Evolutionary conservation across 2,329 filamentous ascomycete species (phyloP), one percentile per base, ranked within the genome.

Genomic region (Coccinonectria pachysandricola): DNA sequence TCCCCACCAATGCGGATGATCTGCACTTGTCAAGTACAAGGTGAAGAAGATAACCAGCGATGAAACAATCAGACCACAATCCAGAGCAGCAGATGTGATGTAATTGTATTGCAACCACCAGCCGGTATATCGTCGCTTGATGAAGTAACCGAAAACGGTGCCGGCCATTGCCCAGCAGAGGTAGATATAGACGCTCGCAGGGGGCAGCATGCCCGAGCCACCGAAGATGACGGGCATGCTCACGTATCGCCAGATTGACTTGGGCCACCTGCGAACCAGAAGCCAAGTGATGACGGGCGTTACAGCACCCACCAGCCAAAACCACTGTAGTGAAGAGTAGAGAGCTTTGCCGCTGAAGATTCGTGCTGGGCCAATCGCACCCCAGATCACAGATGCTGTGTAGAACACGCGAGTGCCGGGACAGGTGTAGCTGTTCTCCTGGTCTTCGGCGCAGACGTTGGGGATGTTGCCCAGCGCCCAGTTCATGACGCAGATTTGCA

Each of bases 31-130:
- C 37, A 83, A 49, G 30, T 74, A 71, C 15, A 85, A 55, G 1
- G 73, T 66, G 40, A 81, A 71, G 59, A 85, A 81, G 31, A 84
- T 76, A 31, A 84, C 50, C 18, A 85, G 65, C 0, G 76, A 77
- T 17, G 66, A 69, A 12, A 83, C 50, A 8, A 76, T 71, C 5
- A 82, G 62, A 5, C 79, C 79, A 24, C 69, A 70, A 49, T 84
- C 79, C 19, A 85, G 57, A 2, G 74, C 79, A 0, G 79, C 79
- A 12, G 77, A 81, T 0, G 76, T 72, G 45, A 83, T 65, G 49
- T 84, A 85, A 58, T 85, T 84, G 58, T 82, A 85, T 50, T 77
- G 73, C 51, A 79, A 60, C 79, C 79, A 85, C 79, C 79, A 84
- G 17, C 75, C 78, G 4, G 65, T 69, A 54, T 68, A 78, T 35